Evolutionary conservation across 257 asterid genomes (phyloP).

Genomic region (Solanum etuberosum): DNA sequence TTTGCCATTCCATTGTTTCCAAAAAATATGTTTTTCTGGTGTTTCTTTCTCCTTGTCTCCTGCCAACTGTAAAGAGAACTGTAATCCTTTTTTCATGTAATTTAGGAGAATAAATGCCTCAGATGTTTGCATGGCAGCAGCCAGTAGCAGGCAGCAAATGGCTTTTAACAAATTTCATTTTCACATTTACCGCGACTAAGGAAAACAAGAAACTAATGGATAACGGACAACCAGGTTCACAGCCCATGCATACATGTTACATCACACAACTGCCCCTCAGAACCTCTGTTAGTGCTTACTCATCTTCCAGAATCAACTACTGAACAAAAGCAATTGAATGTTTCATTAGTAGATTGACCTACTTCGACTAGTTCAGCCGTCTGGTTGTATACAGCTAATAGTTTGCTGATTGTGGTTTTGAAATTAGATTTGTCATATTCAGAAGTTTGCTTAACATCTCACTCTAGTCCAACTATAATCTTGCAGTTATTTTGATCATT

Average conservation of each 20-base stretch:
- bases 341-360: neutral
- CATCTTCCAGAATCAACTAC: neutral
- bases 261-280: neutral
- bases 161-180: neutral
- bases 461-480: neutral
- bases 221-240: neutral
- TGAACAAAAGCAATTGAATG: neutral
- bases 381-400: neutral
- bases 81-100: neutral
- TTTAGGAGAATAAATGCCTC: neutral
- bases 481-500: neutral
- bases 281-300: neutral
- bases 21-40: neutral
- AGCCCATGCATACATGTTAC: neutral
- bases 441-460: neutral
- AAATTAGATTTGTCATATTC: neutral
- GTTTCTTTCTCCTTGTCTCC: neutral
- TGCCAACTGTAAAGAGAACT: neutral
- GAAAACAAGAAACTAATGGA: neutral
- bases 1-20: neutral
- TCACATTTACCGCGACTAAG: neutral
- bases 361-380: neutral
- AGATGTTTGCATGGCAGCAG: neutral
- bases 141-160: neutral
- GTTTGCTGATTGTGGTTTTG: neutral